Evolutionary conservation across 306 rosid species (phyloP).

Genomic region (Acacia crassicarpa): DNA sequence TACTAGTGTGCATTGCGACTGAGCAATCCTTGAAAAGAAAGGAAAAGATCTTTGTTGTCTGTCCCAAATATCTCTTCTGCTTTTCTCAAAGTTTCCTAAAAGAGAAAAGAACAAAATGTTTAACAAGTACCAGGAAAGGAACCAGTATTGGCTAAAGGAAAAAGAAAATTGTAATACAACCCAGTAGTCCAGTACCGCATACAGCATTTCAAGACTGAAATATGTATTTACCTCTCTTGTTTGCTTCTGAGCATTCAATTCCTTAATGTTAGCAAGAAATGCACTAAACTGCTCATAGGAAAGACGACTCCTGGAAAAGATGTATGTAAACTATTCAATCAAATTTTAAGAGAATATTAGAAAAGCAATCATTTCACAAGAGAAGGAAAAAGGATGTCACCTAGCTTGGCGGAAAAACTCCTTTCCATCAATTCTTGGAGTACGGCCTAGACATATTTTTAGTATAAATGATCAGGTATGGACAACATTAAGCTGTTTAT

Average conservation of each 20-base stretch:
- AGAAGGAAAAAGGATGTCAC: slow-evolving; percentile 40
- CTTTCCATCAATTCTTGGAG: slow-evolving; percentile 95
- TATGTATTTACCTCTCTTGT: slow-evolving; percentile 79
- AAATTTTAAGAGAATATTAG: slow-evolving; percentile 2
- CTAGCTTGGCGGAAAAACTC: slow-evolving; percentile 98
- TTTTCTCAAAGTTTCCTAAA: slow-evolving; percentile 88
- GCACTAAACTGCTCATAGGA: slow-evolving; percentile 99
- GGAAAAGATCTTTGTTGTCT: slow-evolving; percentile 91
- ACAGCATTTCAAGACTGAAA: slow-evolving; percentile 1
- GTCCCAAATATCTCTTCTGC: slow-evolving; percentile 97
- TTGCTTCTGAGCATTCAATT: slow-evolving; percentile 95
- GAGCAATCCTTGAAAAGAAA: slow-evolving; percentile 91
- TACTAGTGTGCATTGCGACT: slow-evolving; percentile 59
- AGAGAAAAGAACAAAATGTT: slow-evolving; percentile 28
- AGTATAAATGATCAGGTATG: neutral
- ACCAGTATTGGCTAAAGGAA: neutral
- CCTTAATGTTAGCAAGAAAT: slow-evolving; percentile 93
- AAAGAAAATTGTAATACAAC: neutral
- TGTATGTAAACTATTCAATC: slow-evolving; percentile 20
- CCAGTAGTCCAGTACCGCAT: slow-evolving; percentile 23
- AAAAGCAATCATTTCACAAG: neutral
- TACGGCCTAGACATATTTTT: slow-evolving; percentile 61
- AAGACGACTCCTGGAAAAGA: slow-evolving; percentile 82
- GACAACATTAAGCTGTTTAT: slow-evolving; percentile 4
- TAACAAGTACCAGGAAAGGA: neutral